Evolutionary conservation across 306 rosid species (phyloP), one percentile per base, ranked within the genome.

Genomic region (Macrotyloma uniflorum): DNA sequence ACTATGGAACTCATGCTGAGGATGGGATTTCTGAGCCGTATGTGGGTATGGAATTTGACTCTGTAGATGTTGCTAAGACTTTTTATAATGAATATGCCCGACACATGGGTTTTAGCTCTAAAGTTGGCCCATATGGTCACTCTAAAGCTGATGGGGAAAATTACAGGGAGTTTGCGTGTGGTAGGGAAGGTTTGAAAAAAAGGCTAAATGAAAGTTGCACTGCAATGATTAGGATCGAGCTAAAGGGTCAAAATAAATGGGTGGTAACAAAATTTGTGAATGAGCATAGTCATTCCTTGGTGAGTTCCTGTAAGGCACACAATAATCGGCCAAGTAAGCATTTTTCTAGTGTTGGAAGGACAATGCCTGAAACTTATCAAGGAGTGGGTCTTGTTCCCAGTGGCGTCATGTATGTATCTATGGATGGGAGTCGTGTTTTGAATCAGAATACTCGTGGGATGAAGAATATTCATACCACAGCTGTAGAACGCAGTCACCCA

Each of bases 321-420:
- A 86, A 80, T 74, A 80, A 82, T 36, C 87, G 88, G 66, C 93
- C 93, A 36, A 90, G 93, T 59, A 86, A 90, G 83, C 98, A 91
- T 87, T 93, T 93, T 87, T 91, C 96, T 7, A 93, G 93, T 79
- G 81, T 90, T 66, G 90, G 88, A 55, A 90, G 89, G 85, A 83
- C 91, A 30, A 78, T 79, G 79, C 82, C 91, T 40, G 97, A 90
- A 83, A 84, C 88, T 46, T 88, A 87, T 70, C 89, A 89, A 43
- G 97, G 95, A 58, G 87, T 85, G 23, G 93, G 89, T 72, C 84
- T 87, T 71, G 92, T 93, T 82, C 98, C 98, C 20, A 91, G 93
- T 85, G 98, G 95, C 67, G 91, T 93, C 53, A 90, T 93, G 98
- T 91, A 89, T 86, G 88, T 90, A 51, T 86, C 93, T 53, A 73